Conservation (phyloP, 257 asterid genomes). For the Phtheirospermum japonicum region DNA sequence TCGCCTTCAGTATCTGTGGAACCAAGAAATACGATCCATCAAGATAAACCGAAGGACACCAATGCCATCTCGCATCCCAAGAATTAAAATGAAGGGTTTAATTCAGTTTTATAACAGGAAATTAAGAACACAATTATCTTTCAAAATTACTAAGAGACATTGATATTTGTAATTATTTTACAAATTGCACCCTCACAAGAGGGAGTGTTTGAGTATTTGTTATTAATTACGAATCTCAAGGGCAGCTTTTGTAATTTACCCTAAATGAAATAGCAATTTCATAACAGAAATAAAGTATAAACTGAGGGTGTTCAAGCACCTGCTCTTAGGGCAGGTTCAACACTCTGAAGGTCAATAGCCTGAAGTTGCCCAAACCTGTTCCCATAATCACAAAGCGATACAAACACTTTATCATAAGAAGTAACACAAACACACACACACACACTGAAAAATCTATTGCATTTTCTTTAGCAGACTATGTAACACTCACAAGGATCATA, state of each 20-base stretch:
- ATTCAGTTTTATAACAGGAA: not conserved
- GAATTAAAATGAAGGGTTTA: not conserved
- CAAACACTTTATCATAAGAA: too few species aligned
- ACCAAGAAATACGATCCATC: conserved; percentile 11
- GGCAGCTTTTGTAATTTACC: too few species aligned
- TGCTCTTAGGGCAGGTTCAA: conserved; percentile 89
- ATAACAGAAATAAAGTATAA: not conserved
- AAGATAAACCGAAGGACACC: not conserved
- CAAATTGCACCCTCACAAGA: not conserved
- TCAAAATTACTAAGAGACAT: too few species aligned
- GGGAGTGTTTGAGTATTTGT: too few species aligned
- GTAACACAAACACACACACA: too few species aligned
- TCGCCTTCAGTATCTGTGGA: conserved; percentile 44
- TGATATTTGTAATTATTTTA: too few species aligned
- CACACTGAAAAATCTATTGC: too few species aligned
- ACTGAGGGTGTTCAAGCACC: conserved; percentile 39
- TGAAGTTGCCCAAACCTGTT: conserved; percentile 85
- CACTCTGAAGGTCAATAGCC: conserved; percentile 74
- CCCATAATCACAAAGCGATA: not conserved
- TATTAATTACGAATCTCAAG: too few species aligned
- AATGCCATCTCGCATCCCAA: not conserved
- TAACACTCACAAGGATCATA: not conserved
- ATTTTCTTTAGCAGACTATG: not conserved
- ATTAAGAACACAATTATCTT: too few species aligned
- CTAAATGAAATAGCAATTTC: not conserved